These are phyloP conservation scores for Salix koriyanagi DNA, from an alignment of 345 rosid species.

Conservation along the genomic window DNA sequence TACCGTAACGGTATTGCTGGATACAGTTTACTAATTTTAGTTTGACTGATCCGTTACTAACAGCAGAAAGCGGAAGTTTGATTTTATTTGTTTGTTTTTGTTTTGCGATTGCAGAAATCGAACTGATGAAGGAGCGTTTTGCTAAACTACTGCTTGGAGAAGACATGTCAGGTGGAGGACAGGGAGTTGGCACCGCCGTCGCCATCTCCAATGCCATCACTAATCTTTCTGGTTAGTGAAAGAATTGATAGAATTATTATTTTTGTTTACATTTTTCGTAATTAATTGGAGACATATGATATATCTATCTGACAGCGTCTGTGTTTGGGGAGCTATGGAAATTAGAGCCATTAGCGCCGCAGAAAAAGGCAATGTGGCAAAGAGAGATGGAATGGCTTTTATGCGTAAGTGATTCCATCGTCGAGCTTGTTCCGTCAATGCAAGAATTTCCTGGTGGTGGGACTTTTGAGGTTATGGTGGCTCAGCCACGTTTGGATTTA, in stretches of 20 bases:
- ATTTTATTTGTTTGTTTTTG: neutral
- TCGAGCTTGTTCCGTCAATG: conserved; percentile 28
- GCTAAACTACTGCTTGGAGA: conserved; percentile 57
- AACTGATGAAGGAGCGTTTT: conserved; percentile 45
- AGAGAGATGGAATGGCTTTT: conserved; percentile 30
- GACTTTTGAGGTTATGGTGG: conserved; percentile 27
- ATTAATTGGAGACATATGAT: neutral
- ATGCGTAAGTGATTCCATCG: conserved; percentile 25
- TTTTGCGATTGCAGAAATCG: conserved; percentile 24
- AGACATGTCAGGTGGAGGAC: conserved; percentile 58
- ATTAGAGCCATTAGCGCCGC: conserved; percentile 21
- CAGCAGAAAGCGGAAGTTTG: neutral
- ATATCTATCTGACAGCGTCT: conserved; percentile 20
- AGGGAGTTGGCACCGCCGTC: conserved; percentile 44
- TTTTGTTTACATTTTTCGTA: neutral
- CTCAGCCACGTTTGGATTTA: conserved; percentile 23
- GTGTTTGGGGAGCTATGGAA: conserved; percentile 28
- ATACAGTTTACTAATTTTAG: neutral
- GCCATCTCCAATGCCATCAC: conserved; percentile 45
- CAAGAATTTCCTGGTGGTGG: conserved; percentile 24
- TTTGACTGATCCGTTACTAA: neutral
- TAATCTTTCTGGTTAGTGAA: conserved; percentile 26
- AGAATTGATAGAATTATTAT: neutral
- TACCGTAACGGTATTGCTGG: neutral
- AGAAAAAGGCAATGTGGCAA: conserved; percentile 25